Conservation (phyloP, 2,329 filamentous ascomycete species). For the Aureobasidium sp. region DNA sequence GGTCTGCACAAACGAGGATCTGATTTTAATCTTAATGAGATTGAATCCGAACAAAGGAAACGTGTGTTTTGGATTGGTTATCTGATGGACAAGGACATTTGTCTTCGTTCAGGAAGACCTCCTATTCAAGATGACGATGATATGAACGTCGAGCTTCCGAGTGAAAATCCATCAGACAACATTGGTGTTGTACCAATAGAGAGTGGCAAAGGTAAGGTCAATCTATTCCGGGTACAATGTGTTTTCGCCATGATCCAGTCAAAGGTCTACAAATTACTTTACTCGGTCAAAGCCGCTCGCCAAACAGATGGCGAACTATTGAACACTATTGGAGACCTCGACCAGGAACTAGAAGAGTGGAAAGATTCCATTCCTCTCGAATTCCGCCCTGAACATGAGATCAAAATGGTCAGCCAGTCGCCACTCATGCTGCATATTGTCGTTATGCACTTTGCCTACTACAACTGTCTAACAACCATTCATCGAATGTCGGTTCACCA, state of each 20-base stretch:
- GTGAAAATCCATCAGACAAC: constrained; percentile 81
- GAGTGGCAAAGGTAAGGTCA: constrained; percentile 86
- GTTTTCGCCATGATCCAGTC: constrained; percentile 87
- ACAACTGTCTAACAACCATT: constrained; percentile 95
- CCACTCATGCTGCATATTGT: constrained; percentile 92
- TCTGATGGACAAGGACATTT: constrained; percentile 65
- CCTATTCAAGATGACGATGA: constrained; percentile 68
- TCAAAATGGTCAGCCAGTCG: constrained; percentile 74
- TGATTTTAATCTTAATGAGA: constrained; percentile 84
- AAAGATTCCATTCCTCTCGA: constrained; percentile 92
- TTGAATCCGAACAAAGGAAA: constrained; percentile 86
- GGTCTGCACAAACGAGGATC: constrained; percentile 89
- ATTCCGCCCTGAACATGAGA: constrained; percentile 94
- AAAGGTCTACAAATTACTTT: constrained; percentile 85
- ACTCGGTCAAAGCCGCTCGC: constrained; percentile 85
- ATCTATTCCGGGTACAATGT: constrained; percentile 88
- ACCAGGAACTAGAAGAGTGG: constrained; percentile 78
- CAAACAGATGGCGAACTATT: constrained; percentile 88
- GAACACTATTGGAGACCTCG: constrained; percentile 91
- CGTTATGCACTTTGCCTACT: constrained; percentile 92
- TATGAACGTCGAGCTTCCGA: constrained; percentile 94
- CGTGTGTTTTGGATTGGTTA: constrained; percentile 72
- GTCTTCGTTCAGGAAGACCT: constrained; percentile 62
- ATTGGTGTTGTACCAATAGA: constrained; percentile 89
- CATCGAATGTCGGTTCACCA: constrained; percentile 98